phyloP scores from a whole-genome alignment of 176 grass and related monocot genomes.

The Puya raimondii region DNA sequence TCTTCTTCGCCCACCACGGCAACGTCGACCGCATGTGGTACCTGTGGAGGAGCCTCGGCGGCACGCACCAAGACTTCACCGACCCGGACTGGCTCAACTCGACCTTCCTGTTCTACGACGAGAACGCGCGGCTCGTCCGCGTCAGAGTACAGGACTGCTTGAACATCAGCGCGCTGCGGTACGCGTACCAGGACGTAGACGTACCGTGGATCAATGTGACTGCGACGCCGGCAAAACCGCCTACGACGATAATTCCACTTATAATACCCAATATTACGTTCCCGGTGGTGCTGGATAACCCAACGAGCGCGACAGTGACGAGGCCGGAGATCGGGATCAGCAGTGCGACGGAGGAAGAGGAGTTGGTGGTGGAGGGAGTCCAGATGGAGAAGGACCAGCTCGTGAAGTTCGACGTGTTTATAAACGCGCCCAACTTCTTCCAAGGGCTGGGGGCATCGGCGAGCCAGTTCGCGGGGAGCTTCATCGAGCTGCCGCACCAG shows the following conservation, averaged over 20 bases:
- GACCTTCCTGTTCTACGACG: slow-evolving; percentile 56
- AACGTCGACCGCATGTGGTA: slow-evolving; percentile 63
- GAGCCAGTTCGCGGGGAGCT: slow-evolving; percentile 48
- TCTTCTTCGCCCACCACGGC: slow-evolving; percentile 48
- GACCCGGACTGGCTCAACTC: slow-evolving; percentile 46
- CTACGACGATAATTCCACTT: background rate
- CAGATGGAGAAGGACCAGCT: slow-evolving; percentile 17
- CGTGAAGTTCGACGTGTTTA: slow-evolving; percentile 66
- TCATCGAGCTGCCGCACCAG: slow-evolving; percentile 40
- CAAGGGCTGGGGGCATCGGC: too few relatives aligned
- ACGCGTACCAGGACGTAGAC: slow-evolving; percentile 38
- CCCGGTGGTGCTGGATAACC: slow-evolving; percentile 20
- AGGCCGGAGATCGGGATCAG: slow-evolving; percentile 29
- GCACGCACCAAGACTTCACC: slow-evolving; percentile 8
- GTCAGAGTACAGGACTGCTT: slow-evolving; percentile 33
- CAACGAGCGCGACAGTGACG: slow-evolving; percentile 25
- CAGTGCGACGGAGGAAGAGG: slow-evolving; percentile 28
- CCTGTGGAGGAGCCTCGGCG: slow-evolving; percentile 34
- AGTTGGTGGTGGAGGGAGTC: slow-evolving; percentile 44
- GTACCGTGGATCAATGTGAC: slow-evolving; percentile 27
- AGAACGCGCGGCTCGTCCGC: slow-evolving; percentile 33
- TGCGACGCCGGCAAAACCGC: slow-evolving; percentile 20
- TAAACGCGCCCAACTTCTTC: slow-evolving; percentile 19
- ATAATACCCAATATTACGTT: slow-evolving; percentile 12
- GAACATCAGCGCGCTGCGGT: slow-evolving; percentile 15